phyloP scores from a whole-genome alignment of 1,284 basidiomycete genomes.

The Ceratobasidium sp. region DNA sequence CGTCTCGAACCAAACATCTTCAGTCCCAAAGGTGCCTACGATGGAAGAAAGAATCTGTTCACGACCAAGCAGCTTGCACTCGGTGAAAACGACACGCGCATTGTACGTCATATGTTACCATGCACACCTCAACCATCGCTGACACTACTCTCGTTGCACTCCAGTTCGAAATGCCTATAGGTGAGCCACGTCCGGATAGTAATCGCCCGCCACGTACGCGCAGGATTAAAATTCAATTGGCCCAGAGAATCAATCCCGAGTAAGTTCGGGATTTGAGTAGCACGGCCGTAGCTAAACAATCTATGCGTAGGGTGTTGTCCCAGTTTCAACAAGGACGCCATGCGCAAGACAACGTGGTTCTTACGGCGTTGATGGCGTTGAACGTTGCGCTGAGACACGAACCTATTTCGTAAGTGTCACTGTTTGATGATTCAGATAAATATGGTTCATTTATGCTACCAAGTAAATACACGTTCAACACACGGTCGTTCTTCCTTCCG shows the following conservation, averaged over 20 bases:
- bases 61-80: slow-evolving; percentile 66
- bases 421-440: neutral
- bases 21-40: slow-evolving; percentile 38
- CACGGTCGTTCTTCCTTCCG: slow-evolving; percentile 77
- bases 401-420: slow-evolving; percentile 62
- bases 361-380: slow-evolving; percentile 78
- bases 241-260: slow-evolving; percentile 80
- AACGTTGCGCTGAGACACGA: slow-evolving; percentile 83
- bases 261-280: slow-evolving; percentile 52
- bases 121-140: neutral
- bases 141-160: neutral
- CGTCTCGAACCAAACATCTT: slow-evolving; percentile 43
- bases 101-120: neutral
- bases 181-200: slow-evolving; percentile 31
- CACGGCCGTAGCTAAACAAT: neutral
- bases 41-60: slow-evolving; percentile 58
- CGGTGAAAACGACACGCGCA: slow-evolving; percentile 53
- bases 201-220: slow-evolving; percentile 23
- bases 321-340: slow-evolving; percentile 74
- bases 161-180: slow-evolving; percentile 71
- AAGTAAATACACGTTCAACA: slow-evolving; percentile 73
- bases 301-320: slow-evolving; percentile 63
- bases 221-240: slow-evolving; percentile 66
- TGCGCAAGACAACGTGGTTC: slow-evolving; percentile 72
- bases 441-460: neutral